Conservation (phyloP, 2,329 filamentous ascomycete species). For the Diaporthe aspalathi region DNA sequence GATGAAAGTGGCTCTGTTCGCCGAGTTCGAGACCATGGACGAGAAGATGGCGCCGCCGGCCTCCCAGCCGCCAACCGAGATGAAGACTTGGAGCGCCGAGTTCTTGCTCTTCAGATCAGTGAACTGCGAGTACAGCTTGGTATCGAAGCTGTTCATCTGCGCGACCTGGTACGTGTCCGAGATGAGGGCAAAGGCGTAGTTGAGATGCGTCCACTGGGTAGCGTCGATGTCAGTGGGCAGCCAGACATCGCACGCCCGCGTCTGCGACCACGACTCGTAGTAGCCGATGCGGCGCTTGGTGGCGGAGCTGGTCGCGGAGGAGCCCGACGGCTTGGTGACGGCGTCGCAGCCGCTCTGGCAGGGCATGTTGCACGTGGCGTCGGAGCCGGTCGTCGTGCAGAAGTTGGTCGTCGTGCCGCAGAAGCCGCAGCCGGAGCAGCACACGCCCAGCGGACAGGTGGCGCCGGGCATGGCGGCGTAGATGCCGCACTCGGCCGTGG, state of each 20-base stretch:
- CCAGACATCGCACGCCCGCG: constrained; percentile 40
- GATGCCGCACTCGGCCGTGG: no score
- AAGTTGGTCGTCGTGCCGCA: no score
- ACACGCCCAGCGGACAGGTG: no score
- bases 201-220: constrained; percentile 48
- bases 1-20: constrained; percentile 42
- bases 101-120: constrained; percentile 47
- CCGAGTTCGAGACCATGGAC: constrained; percentile 41
- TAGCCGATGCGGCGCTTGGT: no score
- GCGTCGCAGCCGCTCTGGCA: no score
- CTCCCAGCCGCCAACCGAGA: constrained; percentile 58
- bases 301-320: no score
- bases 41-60: constrained; percentile 46
- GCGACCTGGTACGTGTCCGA: constrained; percentile 45
- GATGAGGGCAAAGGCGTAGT: constrained; percentile 51
- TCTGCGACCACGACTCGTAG: constrained; percentile 44
- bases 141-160: constrained; percentile 24
- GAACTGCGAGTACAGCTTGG: constrained; percentile 45
- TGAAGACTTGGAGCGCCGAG: constrained; percentile 49
- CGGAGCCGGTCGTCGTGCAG: no score
- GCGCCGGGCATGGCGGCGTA: no score
- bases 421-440: no score
- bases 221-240: constrained; percentile 44
- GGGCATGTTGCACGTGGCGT: no score
- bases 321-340: no score